Base-by-base conservation (phyloP, 306 rosid genomes). In the Styphnolobium japonicum region DNA sequence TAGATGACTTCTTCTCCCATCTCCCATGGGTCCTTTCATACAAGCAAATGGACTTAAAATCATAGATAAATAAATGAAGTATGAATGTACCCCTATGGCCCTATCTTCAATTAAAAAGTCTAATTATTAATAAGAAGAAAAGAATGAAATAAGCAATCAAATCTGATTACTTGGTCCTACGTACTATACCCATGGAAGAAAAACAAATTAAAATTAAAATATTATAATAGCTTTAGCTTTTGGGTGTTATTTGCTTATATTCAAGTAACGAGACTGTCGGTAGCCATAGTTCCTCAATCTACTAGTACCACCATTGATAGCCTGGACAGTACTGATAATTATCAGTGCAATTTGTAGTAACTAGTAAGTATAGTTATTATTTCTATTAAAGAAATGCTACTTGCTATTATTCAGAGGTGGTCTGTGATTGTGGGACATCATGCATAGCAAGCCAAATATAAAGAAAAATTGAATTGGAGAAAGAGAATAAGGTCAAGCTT, bases 201-300 rank as follows among this genome's bases (percentile, higher is more conserved):
- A 46, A 37, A 27, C 7, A 11, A 11, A 49, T 6, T 73, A 16
- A 71, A 23, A 73, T 27, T 78, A 56, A 56, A 65, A 67, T 34
- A 73, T 29, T 36, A 25, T 10, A 16, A 48, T 31, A 11, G 63
- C 39, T 79, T 79, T 60, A 79, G 22, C 16, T 68, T 68, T 60
- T 84, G 52, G 75, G 81, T 84, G 56, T 61, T 74, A 39, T 46
- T 71, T 73, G 73, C 74, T 36, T 29, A 81, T 37, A 49, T 62
- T 71, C 31, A 75, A 75, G 57, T 58, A 52, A 82, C 63, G 76
- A 77, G 51, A 82, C 16, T 83, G 84, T 80, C 78, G 84, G 81
- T 80, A 16, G 78, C 21, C 52, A 46, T 60, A 63, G 14, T 80
- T 69, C 7, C 37, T 58, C 51, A 40, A 67, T 52, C 67, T 22